Base-by-base conservation (phyloP, 148 eudicot species). In the Rhododendron griersonianum region DNA sequence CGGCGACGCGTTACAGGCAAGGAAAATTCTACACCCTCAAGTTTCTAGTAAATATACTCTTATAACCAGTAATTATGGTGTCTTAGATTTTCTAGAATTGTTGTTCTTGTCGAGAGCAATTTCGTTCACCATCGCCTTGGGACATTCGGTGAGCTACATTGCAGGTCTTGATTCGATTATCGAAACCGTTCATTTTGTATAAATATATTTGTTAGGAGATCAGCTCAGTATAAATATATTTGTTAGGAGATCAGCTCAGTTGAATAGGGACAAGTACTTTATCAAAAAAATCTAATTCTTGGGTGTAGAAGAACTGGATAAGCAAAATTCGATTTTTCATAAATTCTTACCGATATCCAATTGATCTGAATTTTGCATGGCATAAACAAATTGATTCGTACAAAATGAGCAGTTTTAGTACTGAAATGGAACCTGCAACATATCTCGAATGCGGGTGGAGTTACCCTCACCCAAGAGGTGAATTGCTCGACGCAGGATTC, bases 1-100 rank as follows among this genome's bases (percentile, higher is more conserved):
- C 91, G 89, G 92, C 44, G 91, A 93, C 51, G 91, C 96, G 13
- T 86, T 95, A 44, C 92, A 90, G 74, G 74, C 33, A 28, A 67
- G 74, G 33, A 25, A 28, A 67, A 67, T 59, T 13, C 74, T 67
- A 0, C 6, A n/a, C 30, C 6, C 65, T 59, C 65, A 59, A 59
- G 65, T 59, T 57, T 53, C 59, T 14, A 15, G 59, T 57, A 21
- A 48, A 51, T 51, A 51, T 47, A 47, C 50, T 47, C 11, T 47
- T 47, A 9, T 47, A 9, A 47, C 9, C 50, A 47, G 50, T 47
- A 47, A 47, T 47, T 47, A 47, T 47, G 73, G 5, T 65, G 73
- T 65, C 33, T n/a, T 65, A 9, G 30, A 65, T 65, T n/a, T 63
- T 63, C 28, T 7, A 63, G 30, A 8, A 63, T 63, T 63, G 10